Evolutionary conservation across 345 rosid species (phyloP).

Genomic region (Populus davidiana): DNA sequence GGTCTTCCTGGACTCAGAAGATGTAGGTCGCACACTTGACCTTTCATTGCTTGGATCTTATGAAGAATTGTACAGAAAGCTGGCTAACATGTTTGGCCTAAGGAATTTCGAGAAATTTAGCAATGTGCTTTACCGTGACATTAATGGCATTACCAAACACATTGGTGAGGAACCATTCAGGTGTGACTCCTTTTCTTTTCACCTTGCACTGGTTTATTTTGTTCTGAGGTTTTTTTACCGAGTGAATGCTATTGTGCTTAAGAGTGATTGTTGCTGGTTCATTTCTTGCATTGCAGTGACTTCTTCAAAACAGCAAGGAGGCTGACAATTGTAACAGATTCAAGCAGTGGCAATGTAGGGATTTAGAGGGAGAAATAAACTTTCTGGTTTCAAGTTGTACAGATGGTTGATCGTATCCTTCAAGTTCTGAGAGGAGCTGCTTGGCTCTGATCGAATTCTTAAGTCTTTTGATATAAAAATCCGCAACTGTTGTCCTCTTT

Average conservation of each 20-base stretch:
- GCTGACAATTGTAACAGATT: conserved; percentile 51
- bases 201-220: not conserved
- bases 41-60: conserved; percentile 46
- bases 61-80: conserved; percentile 42
- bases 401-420: conserved; percentile 19
- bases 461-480: not conserved
- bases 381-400: conserved; percentile 37
- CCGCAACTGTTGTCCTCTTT: not conserved
- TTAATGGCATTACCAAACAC: conserved; percentile 40
- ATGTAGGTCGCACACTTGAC: conserved; percentile 54
- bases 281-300: conserved; percentile 45
- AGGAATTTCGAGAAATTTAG: conserved; percentile 34
- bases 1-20: conserved; percentile 58
- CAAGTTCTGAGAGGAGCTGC: conserved; percentile 17
- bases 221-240: not conserved
- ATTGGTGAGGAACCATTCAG: conserved; percentile 49
- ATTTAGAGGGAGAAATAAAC: conserved; percentile 26
- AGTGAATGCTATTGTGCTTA: not conserved
- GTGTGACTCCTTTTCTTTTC: conserved; percentile 15
- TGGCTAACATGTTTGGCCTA: conserved; percentile 46
- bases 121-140: conserved; percentile 41
- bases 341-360: conserved; percentile 48
- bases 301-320: conserved; percentile 50
- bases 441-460: conserved; percentile 6
- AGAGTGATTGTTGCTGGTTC: not conserved